Evolutionary conservation across 2,329 filamentous ascomycete species (phyloP).

Genomic region (Calonectria honghensis): DNA sequence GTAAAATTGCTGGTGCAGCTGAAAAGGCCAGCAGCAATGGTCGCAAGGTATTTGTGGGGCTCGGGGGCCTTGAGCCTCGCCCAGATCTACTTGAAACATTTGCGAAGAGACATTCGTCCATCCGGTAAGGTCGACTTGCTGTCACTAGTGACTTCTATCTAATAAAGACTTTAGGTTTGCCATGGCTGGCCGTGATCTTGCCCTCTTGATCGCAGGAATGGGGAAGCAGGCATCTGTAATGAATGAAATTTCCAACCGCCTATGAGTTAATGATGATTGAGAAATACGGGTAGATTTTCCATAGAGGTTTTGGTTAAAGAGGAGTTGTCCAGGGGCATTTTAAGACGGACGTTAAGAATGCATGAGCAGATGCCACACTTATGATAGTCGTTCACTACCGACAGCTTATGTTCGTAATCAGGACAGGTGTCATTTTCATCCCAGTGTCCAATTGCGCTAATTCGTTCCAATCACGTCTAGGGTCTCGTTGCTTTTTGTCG

Average conservation of each 20-base stretch:
- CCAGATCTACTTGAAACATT: slow-evolving; percentile 17
- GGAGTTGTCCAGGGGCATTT: too few relatives aligned
- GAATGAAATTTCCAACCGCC: background rate
- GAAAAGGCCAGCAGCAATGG: background rate
- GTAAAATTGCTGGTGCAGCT: background rate
- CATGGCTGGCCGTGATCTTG: slow-evolving; percentile 14
- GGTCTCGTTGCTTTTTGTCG: background rate
- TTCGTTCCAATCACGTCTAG: background rate
- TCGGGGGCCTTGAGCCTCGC: slow-evolving; percentile 9
- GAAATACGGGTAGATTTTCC: background rate
- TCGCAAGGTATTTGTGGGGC: slow-evolving; percentile 11
- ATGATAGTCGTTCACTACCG: too few relatives aligned
- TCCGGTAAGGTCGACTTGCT: background rate
- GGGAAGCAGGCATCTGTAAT: background rate
- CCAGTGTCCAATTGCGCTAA: background rate
- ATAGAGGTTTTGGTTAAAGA: too few relatives aligned
- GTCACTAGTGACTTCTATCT: background rate
- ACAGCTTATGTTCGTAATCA: too few relatives aligned
- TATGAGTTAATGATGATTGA: background rate
- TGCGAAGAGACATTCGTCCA: background rate
- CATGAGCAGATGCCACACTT: too few relatives aligned
- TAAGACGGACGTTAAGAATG: too few relatives aligned
- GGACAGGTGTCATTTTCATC: too few relatives aligned
- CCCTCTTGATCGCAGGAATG: slow-evolving; percentile 2
- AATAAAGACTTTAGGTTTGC: background rate